Conservation (phyloP, 2,329 filamentous ascomycete species). For the Helicocarpus griseus region DNA sequence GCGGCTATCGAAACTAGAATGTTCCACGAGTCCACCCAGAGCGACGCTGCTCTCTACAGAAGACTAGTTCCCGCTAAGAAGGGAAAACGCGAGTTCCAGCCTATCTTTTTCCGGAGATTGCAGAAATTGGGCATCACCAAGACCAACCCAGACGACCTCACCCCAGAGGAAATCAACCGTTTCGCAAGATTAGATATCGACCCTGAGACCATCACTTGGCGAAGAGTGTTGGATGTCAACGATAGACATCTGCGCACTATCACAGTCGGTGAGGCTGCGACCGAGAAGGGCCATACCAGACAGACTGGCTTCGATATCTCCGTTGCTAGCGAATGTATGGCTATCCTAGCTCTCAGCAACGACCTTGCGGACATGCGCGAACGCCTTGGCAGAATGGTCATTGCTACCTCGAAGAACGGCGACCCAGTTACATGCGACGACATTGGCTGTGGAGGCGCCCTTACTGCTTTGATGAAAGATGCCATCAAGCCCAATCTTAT, state of each 20-base stretch:
- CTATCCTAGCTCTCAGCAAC: slow-evolving; percentile 88
- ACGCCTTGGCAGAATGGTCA: slow-evolving; percentile 88
- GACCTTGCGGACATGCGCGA: slow-evolving; percentile 82
- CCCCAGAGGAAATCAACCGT: slow-evolving; percentile 72
- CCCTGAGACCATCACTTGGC: slow-evolving; percentile 94
- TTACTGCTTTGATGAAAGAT: slow-evolving; percentile 93
- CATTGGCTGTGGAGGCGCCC: slow-evolving; percentile 80
- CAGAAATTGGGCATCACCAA: slow-evolving; percentile 96
- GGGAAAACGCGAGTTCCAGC: slow-evolving; percentile 74
- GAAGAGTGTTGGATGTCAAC: slow-evolving; percentile 91
- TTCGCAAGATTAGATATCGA: slow-evolving; percentile 97
- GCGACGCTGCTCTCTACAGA: slow-evolving; percentile 76
- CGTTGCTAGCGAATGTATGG: slow-evolving; percentile 96
- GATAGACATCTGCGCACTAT: slow-evolving; percentile 86
- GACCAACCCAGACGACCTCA: slow-evolving; percentile 84
- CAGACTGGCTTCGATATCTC: slow-evolving; percentile 96
- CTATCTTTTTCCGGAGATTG: slow-evolving; percentile 83
- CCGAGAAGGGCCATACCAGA: slow-evolving; percentile 79
- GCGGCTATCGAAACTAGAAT: slow-evolving; percentile 96
- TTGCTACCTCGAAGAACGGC: slow-evolving; percentile 73
- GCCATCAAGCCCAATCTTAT: slow-evolving; percentile 98
- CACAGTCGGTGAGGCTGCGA: slow-evolving; percentile 77
- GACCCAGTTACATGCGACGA: slow-evolving; percentile 95
- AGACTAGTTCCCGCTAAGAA: slow-evolving; percentile 84
- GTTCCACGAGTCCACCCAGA: slow-evolving; percentile 95